Evolutionary conservation across 2,329 filamentous ascomycete genomes (phyloP).

Genomic region (Xylaria sp.): DNA sequence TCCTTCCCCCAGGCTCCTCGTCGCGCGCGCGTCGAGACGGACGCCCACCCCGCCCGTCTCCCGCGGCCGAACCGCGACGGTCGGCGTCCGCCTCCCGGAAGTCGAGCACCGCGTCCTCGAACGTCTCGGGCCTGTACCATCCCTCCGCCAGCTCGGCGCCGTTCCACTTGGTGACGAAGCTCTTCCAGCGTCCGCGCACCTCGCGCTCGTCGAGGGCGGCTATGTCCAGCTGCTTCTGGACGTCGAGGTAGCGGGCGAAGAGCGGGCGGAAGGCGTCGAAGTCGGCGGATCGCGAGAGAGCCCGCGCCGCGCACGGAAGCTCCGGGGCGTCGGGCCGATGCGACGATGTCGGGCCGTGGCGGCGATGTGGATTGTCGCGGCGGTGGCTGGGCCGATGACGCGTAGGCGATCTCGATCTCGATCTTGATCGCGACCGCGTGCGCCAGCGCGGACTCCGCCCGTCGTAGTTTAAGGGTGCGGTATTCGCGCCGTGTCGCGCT

Average conservation of each 20-base stretch:
- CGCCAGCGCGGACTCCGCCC: neutral
- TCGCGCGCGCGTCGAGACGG: neutral
- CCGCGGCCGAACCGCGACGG: neutral
- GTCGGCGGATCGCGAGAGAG: slow-evolving; percentile 69
- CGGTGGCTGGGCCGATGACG: slow-evolving; percentile 2
- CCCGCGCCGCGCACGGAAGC: slow-evolving; percentile 70
- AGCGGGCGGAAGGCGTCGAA: slow-evolving; percentile 69
- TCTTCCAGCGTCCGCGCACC: slow-evolving; percentile 86
- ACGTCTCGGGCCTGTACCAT: slow-evolving; percentile 87
- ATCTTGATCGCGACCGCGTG: slow-evolving; percentile 9
- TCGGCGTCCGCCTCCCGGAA: neutral
- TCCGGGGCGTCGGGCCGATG: slow-evolving; percentile 25
- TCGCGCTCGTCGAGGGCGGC: slow-evolving; percentile 76
- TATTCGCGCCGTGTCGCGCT: neutral
- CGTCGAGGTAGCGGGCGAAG: slow-evolving; percentile 83
- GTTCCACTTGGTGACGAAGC: slow-evolving; percentile 93
- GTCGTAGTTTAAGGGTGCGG: neutral
- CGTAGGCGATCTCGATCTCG: slow-evolving; percentile 19
- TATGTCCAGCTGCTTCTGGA: slow-evolving; percentile 80
- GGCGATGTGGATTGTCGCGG: slow-evolving; percentile 14
- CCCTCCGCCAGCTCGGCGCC: slow-evolving; percentile 82
- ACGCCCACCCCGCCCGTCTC: neutral
- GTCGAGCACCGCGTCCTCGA: slow-evolving; percentile 46
- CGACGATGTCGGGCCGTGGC: neutral
- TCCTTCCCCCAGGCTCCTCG: neutral